Conservation (phyloP, 306 rosid species). For the Albizia julibrissin region DNA sequence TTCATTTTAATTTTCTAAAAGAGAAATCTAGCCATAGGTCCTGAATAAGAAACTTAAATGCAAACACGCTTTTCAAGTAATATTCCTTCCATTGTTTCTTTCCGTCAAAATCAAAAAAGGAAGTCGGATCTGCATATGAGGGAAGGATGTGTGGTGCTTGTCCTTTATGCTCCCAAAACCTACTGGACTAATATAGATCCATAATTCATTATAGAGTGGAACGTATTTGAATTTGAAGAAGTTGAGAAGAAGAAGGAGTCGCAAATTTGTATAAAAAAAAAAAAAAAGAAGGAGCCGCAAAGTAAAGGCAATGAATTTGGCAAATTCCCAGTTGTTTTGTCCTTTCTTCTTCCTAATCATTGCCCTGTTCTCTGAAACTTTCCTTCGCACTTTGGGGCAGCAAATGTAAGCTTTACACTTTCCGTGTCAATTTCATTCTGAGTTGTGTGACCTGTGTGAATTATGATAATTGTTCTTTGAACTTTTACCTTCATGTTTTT, state of each 20-base stretch:
- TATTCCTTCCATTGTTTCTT: too few relatives aligned
- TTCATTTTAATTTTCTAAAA: too few relatives aligned
- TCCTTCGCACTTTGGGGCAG: constrained; percentile 41
- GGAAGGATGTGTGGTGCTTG: too few relatives aligned
- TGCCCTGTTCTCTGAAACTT: constrained; percentile 31
- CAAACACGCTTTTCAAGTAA: too few relatives aligned
- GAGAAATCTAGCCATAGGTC: too few relatives aligned
- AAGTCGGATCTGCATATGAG: too few relatives aligned
- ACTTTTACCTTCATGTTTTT: background rate
- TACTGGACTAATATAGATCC: too few relatives aligned
- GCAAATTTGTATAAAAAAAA: too few relatives aligned
- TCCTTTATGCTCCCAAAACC: too few relatives aligned
- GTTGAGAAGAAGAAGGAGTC: background rate
- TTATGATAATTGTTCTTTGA: background rate
- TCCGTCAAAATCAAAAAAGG: too few relatives aligned
- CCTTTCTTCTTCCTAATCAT: constrained; percentile 39
- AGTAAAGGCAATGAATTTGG: constrained; percentile 43
- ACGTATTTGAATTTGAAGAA: background rate
- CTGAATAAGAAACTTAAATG: too few relatives aligned
- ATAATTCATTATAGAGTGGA: background rate
- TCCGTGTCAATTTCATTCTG: constrained; percentile 1
- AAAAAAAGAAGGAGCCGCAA: background rate
- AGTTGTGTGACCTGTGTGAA: constrained; percentile 21
- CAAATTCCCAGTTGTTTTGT: constrained; percentile 37
- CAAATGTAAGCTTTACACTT: constrained; percentile 42